Percentiles rank a stretch among this genome's conserved stretches.
Evolutionary conservation across 805 yeast species (phyloP).

Genomic region (Nakazawaea ishiwadae): DNA sequence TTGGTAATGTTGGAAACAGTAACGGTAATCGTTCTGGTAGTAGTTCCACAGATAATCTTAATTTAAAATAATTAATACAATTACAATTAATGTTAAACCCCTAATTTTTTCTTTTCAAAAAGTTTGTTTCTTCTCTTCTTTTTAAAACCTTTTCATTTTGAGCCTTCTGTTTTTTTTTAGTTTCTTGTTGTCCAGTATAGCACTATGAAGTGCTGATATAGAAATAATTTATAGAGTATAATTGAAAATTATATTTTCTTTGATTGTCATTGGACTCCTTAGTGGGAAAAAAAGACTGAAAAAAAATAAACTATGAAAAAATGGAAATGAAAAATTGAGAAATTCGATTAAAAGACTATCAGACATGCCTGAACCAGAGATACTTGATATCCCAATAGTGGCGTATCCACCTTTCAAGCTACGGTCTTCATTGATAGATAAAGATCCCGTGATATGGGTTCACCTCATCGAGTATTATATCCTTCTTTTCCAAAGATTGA

Average conservation of each 20-base stretch:
- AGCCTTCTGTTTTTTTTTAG: not conserved
- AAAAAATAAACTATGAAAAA: not conserved
- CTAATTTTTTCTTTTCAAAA: not conserved
- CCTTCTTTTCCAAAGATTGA: conserved; percentile 41
- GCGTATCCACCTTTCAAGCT: conserved; percentile 71
- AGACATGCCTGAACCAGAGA: conserved; percentile 7
- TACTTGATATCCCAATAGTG: conserved; percentile 51
- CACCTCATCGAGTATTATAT: conserved; percentile 66
- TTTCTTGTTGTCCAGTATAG: too few species aligned
- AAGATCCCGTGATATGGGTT: conserved; percentile 81
- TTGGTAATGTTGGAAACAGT: conserved; percentile 5
- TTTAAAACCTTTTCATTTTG: not conserved
- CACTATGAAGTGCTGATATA: too few species aligned
- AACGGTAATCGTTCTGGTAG: conserved; percentile 3
- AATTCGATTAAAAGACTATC: not conserved
- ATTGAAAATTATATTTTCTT: too few species aligned
- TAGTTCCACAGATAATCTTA: conserved; percentile 7
- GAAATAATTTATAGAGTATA: too few species aligned
- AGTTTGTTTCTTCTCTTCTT: too few species aligned
- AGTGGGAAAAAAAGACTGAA: not conserved
- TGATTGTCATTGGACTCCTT: too few species aligned
- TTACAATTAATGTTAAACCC: not conserved
- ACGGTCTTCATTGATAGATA: conserved; percentile 73
- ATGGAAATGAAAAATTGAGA: not conserved
- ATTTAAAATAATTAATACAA: not conserved